Conservation (phyloP, 192 early-diverging fungal species). For the Linnemannia elongata region DNA sequence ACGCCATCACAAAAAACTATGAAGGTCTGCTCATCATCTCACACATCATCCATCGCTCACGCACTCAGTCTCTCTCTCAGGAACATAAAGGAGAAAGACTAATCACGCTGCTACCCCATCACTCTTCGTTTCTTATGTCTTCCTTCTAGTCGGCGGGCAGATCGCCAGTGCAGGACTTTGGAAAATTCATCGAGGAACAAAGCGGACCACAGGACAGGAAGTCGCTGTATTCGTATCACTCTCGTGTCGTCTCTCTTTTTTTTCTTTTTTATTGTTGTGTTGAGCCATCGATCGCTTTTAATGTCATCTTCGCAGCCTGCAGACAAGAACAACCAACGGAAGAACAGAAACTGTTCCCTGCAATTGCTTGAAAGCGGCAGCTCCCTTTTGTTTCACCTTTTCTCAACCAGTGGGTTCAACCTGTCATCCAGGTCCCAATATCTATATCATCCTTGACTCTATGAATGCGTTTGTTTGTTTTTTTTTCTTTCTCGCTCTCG, state of each 20-base stretch:
- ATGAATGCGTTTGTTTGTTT: background rate
- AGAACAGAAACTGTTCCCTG: background rate
- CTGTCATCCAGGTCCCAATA: slow-evolving; percentile 1
- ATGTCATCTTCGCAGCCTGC: background rate
- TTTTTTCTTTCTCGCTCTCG: background rate
- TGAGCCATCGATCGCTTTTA: background rate
- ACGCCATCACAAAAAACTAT: slow-evolving; percentile 59
- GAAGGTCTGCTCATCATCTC: slow-evolving; percentile 29
- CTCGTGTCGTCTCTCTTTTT: background rate
- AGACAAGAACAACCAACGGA: background rate
- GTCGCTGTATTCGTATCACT: slow-evolving; percentile 77
- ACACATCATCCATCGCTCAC: background rate
- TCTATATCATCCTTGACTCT: slow-evolving; percentile 46
- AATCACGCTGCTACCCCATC: background rate
- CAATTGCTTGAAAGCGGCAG: background rate
- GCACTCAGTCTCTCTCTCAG: background rate
- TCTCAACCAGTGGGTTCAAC: background rate
- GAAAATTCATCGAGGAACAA: slow-evolving; percentile 74
- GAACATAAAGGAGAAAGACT: background rate
- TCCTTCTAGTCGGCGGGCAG: slow-evolving; percentile 59
- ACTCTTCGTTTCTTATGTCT: background rate
- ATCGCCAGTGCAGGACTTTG: slow-evolving; percentile 76
- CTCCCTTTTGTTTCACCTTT: background rate
- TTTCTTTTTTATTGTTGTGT: background rate
- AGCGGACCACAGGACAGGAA: slow-evolving; percentile 69